Percentiles rank a stretch among this genome's conserved stretches.
phyloP scores from a whole-genome alignment of 345 rosid species.

The Bruguiera gymnorhiza region DNA sequence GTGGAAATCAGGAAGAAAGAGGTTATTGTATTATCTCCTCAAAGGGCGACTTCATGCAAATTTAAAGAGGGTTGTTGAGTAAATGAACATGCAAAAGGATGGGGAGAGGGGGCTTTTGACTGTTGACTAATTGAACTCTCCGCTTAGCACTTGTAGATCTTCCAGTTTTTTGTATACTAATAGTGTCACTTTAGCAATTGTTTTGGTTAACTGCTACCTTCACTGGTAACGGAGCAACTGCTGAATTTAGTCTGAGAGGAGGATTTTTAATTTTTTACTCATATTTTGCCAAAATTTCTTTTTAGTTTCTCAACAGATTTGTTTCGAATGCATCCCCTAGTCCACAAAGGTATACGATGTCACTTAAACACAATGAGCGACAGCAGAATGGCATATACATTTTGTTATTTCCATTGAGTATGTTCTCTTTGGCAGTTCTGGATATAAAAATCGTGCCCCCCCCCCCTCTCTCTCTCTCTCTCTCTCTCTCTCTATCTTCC shows the following conservation, averaged over 20 bases:
- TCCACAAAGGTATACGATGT: no score
- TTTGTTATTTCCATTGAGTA: no score
- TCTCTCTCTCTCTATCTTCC: no score
- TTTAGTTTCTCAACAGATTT: no score
- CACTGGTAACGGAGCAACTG: not conserved
- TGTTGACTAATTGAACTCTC: not conserved
- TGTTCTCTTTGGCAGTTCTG: no score
- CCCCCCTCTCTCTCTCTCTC: no score
- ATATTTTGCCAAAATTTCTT: not conserved
- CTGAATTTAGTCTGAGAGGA: not conserved
- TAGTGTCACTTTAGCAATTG: not conserved
- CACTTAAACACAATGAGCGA: no score
- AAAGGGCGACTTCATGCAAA: conserved; percentile 39
- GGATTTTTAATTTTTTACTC: not conserved
- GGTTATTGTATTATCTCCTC: conserved; percentile 50
- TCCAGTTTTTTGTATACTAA: conserved; percentile 19
- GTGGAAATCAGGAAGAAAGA: conserved; percentile 82
- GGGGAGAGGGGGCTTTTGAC: not conserved
- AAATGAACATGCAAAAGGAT: not conserved
- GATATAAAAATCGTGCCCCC: no score
- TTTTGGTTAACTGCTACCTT: conserved; percentile 6
- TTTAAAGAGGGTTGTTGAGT: conserved; percentile 19
- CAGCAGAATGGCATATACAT: no score
- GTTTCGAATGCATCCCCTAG: no score
- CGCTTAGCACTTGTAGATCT: not conserved